These are phyloP conservation scores for Pseudonectria buxi DNA, from an alignment of 2,329 filamentous ascomycete species.

Conservation along the genomic window DNA sequence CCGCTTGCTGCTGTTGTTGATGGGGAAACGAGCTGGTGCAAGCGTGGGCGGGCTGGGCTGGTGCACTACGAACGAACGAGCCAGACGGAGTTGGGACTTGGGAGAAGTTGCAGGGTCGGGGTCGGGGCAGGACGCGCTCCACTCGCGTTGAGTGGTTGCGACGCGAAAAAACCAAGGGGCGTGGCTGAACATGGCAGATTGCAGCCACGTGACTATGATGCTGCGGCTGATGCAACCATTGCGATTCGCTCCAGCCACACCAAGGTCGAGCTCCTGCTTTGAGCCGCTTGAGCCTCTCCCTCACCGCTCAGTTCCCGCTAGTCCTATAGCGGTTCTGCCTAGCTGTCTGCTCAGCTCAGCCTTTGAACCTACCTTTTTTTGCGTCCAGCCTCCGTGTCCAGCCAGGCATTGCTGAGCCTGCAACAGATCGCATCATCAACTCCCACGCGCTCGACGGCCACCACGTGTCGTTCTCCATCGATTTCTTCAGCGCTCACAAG, in stretches of 20 bases:
- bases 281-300: not conserved
- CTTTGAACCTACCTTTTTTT: not conserved
- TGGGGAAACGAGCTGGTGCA: constrained; percentile 2
- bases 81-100: not conserved
- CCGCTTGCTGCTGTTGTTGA: constrained; percentile 2
- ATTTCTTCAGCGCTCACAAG: too few relatives aligned
- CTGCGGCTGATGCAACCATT: not conserved
- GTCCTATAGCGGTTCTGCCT: constrained; percentile 5
- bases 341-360: not conserved
- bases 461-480: too few relatives aligned
- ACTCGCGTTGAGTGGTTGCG: constrained; percentile 1
- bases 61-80: too few relatives aligned
- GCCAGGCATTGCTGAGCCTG: constrained; percentile 5
- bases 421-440: too few relatives aligned
- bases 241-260: constrained; percentile 6
- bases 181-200: too few relatives aligned
- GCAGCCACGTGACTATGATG: too few relatives aligned
- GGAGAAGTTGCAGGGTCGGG: not conserved
- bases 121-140: not conserved
- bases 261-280: too few relatives aligned
- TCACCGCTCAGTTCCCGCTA: constrained; percentile 3
- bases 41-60: constrained; percentile 2
- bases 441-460: too few relatives aligned
- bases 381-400: constrained; percentile 2
- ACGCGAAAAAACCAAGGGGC: not conserved